Evolutionary conservation across 202 grass and related monocot genomes (phyloP).

Genomic region (Zoysia matrella): DNA sequence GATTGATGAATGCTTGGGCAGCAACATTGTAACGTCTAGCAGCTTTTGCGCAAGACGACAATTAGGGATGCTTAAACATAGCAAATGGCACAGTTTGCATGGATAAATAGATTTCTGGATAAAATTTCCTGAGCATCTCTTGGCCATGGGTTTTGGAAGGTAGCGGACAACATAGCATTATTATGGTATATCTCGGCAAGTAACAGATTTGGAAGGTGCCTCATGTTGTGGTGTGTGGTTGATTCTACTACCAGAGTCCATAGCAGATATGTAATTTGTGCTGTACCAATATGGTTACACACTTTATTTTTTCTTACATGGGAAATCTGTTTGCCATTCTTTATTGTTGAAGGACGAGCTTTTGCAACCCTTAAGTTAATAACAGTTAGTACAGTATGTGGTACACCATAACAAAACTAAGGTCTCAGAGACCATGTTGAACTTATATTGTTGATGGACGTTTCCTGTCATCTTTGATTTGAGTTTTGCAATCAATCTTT

Average conservation of each 20-base stretch:
- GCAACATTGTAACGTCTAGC: neutral
- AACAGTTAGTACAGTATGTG: too few relatives aligned
- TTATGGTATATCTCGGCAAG: neutral
- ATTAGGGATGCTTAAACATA: neutral
- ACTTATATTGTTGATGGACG: neutral
- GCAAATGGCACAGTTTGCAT: neutral
- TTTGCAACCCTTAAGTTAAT: too few relatives aligned
- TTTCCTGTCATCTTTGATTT: neutral
- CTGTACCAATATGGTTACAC: neutral
- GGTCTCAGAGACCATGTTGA: neutral
- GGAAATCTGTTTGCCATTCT: neutral
- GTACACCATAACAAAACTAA: neutral
- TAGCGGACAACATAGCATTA: constrained; percentile 5
- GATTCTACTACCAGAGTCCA: neutral
- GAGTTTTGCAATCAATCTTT: neutral
- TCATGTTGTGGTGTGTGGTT: neutral
- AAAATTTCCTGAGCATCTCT: neutral
- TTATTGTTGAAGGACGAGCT: too few relatives aligned
- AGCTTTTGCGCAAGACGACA: constrained; percentile 27
- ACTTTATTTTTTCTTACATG: neutral
- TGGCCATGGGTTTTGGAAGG: neutral
- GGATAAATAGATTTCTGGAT: constrained; percentile 18
- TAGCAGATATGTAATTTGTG: neutral
- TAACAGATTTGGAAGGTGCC: neutral
- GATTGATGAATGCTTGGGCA: neutral